These are phyloP conservation scores for Scheffersomyces illinoinensis DNA, from an alignment of 1,139 yeast genomes.

Conservation along the genomic window DNA sequence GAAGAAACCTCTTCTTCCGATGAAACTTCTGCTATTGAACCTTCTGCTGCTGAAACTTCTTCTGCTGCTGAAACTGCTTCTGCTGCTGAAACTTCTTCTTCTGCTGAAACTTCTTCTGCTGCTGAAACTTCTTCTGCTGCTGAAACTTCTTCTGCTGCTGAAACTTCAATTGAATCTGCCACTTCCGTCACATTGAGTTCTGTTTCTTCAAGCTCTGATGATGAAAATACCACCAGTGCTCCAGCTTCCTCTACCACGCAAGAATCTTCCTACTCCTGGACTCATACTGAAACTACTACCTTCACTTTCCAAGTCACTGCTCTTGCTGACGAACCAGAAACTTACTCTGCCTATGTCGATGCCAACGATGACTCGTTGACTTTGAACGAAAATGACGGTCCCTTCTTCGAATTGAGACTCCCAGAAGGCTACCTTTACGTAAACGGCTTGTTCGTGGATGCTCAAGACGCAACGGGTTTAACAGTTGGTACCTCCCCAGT, in stretches of 20 bases:
- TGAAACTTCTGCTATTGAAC: conserved; percentile 6
- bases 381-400: neutral
- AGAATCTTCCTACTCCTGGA: neutral
- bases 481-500: neutral
- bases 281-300: neutral
- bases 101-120: conserved; percentile 7
- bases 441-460: neutral
- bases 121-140: conserved; percentile 8
- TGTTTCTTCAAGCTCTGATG: conserved; percentile 10
- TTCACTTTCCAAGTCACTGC: neutral
- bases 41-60: conserved; percentile 7
- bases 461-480: neutral
- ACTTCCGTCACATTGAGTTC: conserved; percentile 3
- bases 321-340: neutral
- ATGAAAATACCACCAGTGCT: neutral
- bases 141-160: neutral
- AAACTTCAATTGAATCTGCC: conserved; percentile 6
- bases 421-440: neutral
- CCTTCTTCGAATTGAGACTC: neutral
- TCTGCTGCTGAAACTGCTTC: conserved; percentile 1
- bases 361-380: neutral
- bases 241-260: neutral
- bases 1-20: neutral
- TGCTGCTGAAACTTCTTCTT: conserved; percentile 10
- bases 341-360: neutral